Base-by-base conservation (phyloP, 148 eudicot genomes). In the Fagopyrum homotropicum region DNA sequence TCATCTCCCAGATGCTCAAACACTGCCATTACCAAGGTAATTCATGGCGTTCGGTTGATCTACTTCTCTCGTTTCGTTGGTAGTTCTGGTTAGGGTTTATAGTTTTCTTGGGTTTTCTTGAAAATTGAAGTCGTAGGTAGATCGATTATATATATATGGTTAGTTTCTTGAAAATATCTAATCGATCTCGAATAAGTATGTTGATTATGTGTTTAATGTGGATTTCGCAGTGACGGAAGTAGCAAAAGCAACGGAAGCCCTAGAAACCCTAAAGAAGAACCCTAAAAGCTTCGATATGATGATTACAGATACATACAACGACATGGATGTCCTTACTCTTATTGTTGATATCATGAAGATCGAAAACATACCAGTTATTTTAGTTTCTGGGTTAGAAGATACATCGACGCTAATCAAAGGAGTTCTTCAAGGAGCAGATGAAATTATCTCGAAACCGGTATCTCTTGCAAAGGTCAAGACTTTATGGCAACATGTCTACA, bases 21-120 rank as follows among this genome's bases (percentile, higher is more conserved):
- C 45, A 52, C 43, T 73, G 76, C 49, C 43, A 45, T 52, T 54
- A 73, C 16, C 10, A 54, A 52, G 76, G 76, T 73, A 66, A 60
- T 26, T 40, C 4, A 59, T 29, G 15, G 44, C 69, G 44, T 29
- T 26, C 69, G 4, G 2, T 16, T 30, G 16, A 29, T 61, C 15
- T 61, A 29, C 69, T 61, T 4, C 64, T 57, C 30, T 5, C 26
- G 29, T 0, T 57, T 19, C 19, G 63, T 57, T 19, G 6, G 40
- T 17, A 63, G 4, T 63, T 0, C 17, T 64, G 26, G 26, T 22
- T 22, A 64, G 70, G 70, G 70, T 66, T 66, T 66, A 66, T 1
- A 11, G 47, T 15, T 61, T 61, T 61, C 69, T 61, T 61, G 44
- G 63, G 22, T 57, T 57, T 57, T 57, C 0, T 19, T 15, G 22